phyloP scores from a whole-genome alignment of 352 stramenopile species.

The Pythium angustatum region DNA sequence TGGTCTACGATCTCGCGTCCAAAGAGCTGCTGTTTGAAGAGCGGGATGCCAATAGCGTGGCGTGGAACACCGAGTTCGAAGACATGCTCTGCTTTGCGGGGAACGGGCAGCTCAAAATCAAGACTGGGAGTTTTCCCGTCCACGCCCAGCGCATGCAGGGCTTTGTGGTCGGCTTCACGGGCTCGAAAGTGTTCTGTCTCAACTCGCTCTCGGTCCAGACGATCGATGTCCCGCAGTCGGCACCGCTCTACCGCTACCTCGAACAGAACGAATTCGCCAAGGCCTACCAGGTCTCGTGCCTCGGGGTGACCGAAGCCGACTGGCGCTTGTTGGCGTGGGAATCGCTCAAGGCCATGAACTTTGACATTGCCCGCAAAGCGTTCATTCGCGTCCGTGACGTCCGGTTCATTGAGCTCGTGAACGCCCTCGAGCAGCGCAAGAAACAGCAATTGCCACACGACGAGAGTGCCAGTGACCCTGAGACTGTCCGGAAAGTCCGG shows the following conservation, averaged over 20 bases:
- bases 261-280: slow-evolving; percentile 87
- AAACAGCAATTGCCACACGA: slow-evolving; percentile 53
- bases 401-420: slow-evolving; percentile 90
- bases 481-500: slow-evolving; percentile 56
- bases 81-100: slow-evolving; percentile 95
- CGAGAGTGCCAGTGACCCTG: slow-evolving; percentile 28
- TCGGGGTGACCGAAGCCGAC: slow-evolving; percentile 93
- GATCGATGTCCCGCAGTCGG: slow-evolving; percentile 91
- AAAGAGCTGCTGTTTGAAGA: slow-evolving; percentile 91
- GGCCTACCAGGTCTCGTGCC: slow-evolving; percentile 90
- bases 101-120: slow-evolving; percentile 89
- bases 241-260: slow-evolving; percentile 87
- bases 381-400: slow-evolving; percentile 92
- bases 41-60: slow-evolving; percentile 84
- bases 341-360: slow-evolving; percentile 83
- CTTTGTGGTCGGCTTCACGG: slow-evolving; percentile 92
- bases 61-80: slow-evolving; percentile 94
- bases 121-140: slow-evolving; percentile 87
- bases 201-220: slow-evolving; percentile 85
- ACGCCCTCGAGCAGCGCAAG: slow-evolving; percentile 77
- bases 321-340: slow-evolving; percentile 88
- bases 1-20: slow-evolving; percentile 91
- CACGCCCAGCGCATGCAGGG: slow-evolving; percentile 90
- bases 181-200: slow-evolving; percentile 92
- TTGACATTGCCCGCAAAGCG: slow-evolving; percentile 79